These are phyloP conservation scores for Triglochin maritima DNA, from an alignment of 106 monocot species.

Conservation along the genomic window DNA sequence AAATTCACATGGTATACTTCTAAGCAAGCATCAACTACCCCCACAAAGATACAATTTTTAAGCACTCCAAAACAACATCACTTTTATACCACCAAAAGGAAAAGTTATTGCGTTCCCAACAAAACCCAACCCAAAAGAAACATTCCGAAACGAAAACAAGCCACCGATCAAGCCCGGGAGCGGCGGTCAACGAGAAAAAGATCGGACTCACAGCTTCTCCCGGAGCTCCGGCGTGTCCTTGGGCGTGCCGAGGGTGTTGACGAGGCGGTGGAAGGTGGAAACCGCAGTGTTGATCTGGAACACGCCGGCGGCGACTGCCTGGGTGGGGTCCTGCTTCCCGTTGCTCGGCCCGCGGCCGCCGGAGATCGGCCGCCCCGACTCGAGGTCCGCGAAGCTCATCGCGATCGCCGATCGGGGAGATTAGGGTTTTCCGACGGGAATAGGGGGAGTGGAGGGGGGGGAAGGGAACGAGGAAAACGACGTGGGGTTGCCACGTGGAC, in stretches of 20 bases:
- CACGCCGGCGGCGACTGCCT: conserved; percentile 51
- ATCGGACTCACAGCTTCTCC: conserved; percentile 53
- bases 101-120: not conserved
- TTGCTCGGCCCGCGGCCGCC: conserved; percentile 10
- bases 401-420: not conserved
- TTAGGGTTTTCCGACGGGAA: not conserved
- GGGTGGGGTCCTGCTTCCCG: conserved; percentile 42
- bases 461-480: no score
- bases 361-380: conserved; percentile 33
- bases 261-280: conserved; percentile 59
- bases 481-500: no score
- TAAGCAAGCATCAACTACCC: no score
- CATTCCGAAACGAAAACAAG: not conserved
- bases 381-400: conserved; percentile 88
- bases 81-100: no score
- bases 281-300: conserved; percentile 81
- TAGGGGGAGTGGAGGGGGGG: not conserved
- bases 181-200: not conserved
- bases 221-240: conserved; percentile 81
- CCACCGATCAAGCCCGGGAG: not conserved
- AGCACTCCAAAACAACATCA: no score
- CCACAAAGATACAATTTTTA: no score
- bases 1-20: no score
- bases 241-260: conserved; percentile 79
- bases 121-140: not conserved